phyloP scores from a whole-genome alignment of 2,329 filamentous ascomycete genomes.

The Aspergillus sp. region DNA sequence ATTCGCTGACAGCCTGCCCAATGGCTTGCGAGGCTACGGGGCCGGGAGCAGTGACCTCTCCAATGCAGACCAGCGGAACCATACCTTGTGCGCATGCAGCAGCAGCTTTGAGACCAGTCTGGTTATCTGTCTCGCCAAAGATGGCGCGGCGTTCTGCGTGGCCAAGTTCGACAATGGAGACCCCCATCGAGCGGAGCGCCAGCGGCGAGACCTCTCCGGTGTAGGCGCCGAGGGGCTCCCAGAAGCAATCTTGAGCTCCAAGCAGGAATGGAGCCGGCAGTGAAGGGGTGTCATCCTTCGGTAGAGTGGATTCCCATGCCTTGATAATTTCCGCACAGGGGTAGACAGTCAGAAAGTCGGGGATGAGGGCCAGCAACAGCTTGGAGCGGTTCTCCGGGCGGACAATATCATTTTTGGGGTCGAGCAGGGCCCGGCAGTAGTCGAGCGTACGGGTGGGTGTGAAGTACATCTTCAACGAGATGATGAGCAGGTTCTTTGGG shows the following conservation, averaged over 20 bases:
- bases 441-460: slow-evolving; percentile 53
- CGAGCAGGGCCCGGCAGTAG: slow-evolving; percentile 56
- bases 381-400: slow-evolving; percentile 48
- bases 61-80: slow-evolving; percentile 77
- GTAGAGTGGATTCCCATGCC: slow-evolving; percentile 30
- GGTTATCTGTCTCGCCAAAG: slow-evolving; percentile 73
- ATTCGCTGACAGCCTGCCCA: slow-evolving; percentile 65
- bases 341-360: slow-evolving; percentile 71
- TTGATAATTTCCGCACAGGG: slow-evolving; percentile 46
- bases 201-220: slow-evolving; percentile 76
- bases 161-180: slow-evolving; percentile 73
- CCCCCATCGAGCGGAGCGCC: slow-evolving; percentile 68
- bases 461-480: slow-evolving; percentile 45
- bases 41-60: slow-evolving; percentile 62
- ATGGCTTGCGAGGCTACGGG: slow-evolving; percentile 52
- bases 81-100: slow-evolving; percentile 70
- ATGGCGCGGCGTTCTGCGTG: slow-evolving; percentile 75
- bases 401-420: slow-evolving; percentile 49
- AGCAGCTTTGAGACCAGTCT: slow-evolving; percentile 67
- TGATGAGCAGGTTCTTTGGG: slow-evolving; percentile 41
- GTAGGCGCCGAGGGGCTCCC: slow-evolving; percentile 69
- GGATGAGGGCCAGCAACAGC: slow-evolving; percentile 74
- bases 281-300: slow-evolving; percentile 26
- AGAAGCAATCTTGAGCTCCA: slow-evolving; percentile 76
- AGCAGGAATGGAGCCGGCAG: slow-evolving; percentile 56